A percentile compares a stretch with the other conserved stretches of the same genome.
phyloP scores from a whole-genome alignment of 495 filamentous ascomycete species.

The Collariella sp. region DNA sequence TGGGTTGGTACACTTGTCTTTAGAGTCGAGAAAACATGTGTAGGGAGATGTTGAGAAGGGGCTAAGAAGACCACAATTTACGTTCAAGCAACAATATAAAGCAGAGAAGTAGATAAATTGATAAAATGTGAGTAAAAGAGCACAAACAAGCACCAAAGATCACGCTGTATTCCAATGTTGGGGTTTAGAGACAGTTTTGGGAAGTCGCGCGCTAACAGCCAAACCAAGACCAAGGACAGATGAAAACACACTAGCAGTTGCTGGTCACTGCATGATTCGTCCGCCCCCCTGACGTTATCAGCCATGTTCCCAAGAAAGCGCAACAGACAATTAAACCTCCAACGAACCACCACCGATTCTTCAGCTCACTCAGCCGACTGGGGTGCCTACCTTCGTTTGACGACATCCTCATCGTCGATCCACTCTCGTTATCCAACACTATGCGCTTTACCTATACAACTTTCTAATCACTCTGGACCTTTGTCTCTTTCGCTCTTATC shows the following conservation, averaged over 20 bases:
- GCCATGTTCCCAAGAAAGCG: background rate
- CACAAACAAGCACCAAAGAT: too few species aligned
- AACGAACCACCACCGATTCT: background rate
- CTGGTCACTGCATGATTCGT: slow-evolving; percentile 8
- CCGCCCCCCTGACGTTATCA: slow-evolving; percentile 14
- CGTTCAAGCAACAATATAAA: too few species aligned
- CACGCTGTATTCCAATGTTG: too few species aligned
- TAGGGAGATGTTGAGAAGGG: too few species aligned
- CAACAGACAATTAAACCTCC: background rate
- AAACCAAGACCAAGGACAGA: too few species aligned
- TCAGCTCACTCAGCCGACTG: slow-evolving; percentile 24
- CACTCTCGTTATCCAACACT: slow-evolving; percentile 22
- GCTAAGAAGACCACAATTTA: too few species aligned
- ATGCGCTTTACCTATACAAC: slow-evolving; percentile 9
- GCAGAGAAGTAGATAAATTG: too few species aligned
- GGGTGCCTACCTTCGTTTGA: slow-evolving; percentile 24
- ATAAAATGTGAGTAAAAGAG: too few species aligned
- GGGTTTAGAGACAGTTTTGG: background rate
- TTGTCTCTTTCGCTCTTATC: background rate
- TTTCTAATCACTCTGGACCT: slow-evolving; percentile 10
- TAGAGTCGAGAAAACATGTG: too few species aligned
- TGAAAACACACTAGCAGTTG: slow-evolving; percentile 8
- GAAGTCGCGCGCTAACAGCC: background rate
- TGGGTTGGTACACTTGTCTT: too few species aligned
- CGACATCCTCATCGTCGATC: slow-evolving; percentile 4